Evolutionary conservation across 2,329 filamentous ascomycete genomes (phyloP), one percentile per base, ranked within the genome.

Genomic region (Teratosphaeria pseudoeucalypti): DNA sequence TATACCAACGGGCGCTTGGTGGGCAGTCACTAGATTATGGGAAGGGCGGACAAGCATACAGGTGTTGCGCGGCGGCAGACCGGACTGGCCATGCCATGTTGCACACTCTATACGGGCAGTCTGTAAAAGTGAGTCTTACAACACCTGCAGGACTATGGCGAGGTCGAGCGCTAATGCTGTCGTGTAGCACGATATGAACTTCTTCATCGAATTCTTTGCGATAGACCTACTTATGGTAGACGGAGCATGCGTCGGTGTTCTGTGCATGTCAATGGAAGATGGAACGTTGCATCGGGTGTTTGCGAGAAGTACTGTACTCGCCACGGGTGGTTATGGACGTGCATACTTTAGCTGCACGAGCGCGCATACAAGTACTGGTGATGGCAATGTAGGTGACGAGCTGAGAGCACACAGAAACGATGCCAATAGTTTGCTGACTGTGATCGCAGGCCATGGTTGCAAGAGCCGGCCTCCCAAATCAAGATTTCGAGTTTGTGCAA

Each of bases 401-500:
- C 14, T 11, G 29, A 11, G 29, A 32, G 27, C 7, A 9, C n/a
- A n/a, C 32, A 6, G 43, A 27, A 32, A 23, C n/a, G 14, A 16
- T 52, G 32, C 19, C 19, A 12, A 3, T 32, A 26, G n/a, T 26
- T 49, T 52, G 47, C 34, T 58, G 57, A 57, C 43, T 16, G 37
- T 10, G 16, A 7, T 56, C 11, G n/a, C 43, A 70, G 68, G 77
- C 78, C 10, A 80, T 80, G 78, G 77, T 74, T 3, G 71, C 78
- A 27, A 70, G 78, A 64, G 78, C 78, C 5, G 77, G 77, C 9
- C 67, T 80, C 4, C 77, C 78, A 1, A 74, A 79, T 53, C 77
- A 79, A 63, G 78, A 79, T 62, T 76, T 80, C 71, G 78, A 80
- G 60, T 80, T 80, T 60, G 77, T 80, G 2, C 78, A 80, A 60